These are phyloP conservation scores for Xylaria sp. DNA, from an alignment of 2,329 filamentous ascomycete species.

Conservation along the genomic window DNA sequence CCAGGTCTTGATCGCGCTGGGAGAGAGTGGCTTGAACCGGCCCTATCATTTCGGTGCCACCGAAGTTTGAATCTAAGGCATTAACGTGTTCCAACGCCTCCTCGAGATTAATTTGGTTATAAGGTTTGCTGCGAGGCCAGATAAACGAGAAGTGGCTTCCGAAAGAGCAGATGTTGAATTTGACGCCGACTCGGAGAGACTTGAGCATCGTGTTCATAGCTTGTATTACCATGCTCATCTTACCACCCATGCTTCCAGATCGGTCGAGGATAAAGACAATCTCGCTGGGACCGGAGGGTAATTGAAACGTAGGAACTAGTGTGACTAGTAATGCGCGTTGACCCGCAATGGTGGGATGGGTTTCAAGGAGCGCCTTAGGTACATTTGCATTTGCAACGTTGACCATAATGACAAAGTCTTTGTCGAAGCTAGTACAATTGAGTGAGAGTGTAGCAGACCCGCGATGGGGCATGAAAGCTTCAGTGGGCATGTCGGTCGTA, in stretches of 20 bases:
- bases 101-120: slow-evolving; percentile 17
- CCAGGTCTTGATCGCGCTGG: slow-evolving; percentile 12
- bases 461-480: slow-evolving; percentile 15
- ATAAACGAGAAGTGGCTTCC: slow-evolving; percentile 17
- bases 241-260: slow-evolving; percentile 29
- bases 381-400: slow-evolving; percentile 12
- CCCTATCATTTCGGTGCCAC: slow-evolving; percentile 21
- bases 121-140: slow-evolving; percentile 26
- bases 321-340: slow-evolving; percentile 27
- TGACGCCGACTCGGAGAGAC: slow-evolving; percentile 27
- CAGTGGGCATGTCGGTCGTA: slow-evolving; percentile 21
- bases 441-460: slow-evolving; percentile 29
- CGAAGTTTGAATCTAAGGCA: slow-evolving; percentile 14
- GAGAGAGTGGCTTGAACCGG: slow-evolving; percentile 17
- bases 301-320: slow-evolving; percentile 25
- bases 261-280: slow-evolving; percentile 32
- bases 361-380: slow-evolving; percentile 31
- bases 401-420: slow-evolving; percentile 26
- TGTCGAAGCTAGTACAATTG: slow-evolving; percentile 13
- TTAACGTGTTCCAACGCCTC: slow-evolving; percentile 22
- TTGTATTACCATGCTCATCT: slow-evolving; percentile 27
- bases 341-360: slow-evolving; percentile 19
- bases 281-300: slow-evolving; percentile 11
- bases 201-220: slow-evolving; percentile 33
- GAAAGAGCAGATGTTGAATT: slow-evolving; percentile 36